These are phyloP conservation scores for Sapria himalayana DNA, from an alignment of 345 rosid species.

Conservation along the genomic window DNA sequence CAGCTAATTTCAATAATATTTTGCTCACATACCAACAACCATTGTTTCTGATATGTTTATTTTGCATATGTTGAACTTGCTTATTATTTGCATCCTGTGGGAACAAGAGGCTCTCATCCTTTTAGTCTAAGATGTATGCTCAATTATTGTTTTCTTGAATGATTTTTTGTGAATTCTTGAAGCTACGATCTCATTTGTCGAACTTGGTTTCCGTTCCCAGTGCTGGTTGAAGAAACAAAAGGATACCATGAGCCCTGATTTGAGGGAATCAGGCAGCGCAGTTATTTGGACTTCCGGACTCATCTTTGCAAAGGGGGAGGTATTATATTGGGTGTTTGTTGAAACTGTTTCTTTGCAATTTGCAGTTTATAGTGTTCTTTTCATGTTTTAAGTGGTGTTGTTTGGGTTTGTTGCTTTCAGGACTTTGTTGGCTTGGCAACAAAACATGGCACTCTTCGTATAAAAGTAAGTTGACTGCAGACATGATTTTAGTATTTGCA, in stretches of 20 bases:
- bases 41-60: no score
- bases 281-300: conserved; percentile 90
- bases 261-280: conserved; percentile 29
- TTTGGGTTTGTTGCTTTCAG: conserved; percentile 15
- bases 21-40: no score
- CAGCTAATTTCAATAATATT: no score
- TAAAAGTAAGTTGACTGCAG: conserved; percentile 59
- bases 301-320: conserved; percentile 88
- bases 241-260: conserved; percentile 46
- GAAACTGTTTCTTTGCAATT: neutral
- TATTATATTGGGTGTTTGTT: conserved; percentile 10
- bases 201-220: conserved; percentile 15
- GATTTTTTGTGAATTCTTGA: neutral
- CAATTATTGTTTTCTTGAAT: no score
- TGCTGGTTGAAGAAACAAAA: conserved; percentile 99
- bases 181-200: conserved; percentile 1
- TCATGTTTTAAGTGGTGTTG: conserved; percentile 1
- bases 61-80: no score
- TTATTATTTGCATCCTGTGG: no score
- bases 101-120: no score
- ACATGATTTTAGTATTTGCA: conserved; percentile 4
- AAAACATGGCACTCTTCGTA: conserved; percentile 49
- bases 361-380: neutral
- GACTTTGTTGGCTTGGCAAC: conserved; percentile 78
- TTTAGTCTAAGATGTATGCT: no score